A percentile compares a stretch with the other conserved stretches of the same genome.
phyloP scores from a whole-genome alignment of 257 asterid species.

The Leptodermis oblonga region DNA sequence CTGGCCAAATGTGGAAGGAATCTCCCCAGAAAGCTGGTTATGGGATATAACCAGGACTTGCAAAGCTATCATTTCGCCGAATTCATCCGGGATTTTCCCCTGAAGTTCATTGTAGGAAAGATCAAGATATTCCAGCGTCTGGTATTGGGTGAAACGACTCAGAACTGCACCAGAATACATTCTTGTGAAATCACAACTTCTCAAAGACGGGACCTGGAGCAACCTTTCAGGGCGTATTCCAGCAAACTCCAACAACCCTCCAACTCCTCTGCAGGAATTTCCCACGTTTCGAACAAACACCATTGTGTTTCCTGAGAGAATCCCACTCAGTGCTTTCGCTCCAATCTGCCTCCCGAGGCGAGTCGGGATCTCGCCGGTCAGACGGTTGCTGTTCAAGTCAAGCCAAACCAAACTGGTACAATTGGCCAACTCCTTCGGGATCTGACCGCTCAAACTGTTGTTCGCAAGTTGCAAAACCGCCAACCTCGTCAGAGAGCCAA shows the following conservation, averaged over 20 bases:
- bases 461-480: conserved; percentile 87
- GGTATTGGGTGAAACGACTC: conserved; percentile 75
- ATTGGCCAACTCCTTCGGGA: conserved; percentile 61
- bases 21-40: conserved; percentile 83
- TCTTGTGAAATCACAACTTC: conserved; percentile 78
- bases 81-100: conserved; percentile 81
- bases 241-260: conserved; percentile 81
- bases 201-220: conserved; percentile 66
- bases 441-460: conserved; percentile 71
- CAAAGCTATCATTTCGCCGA: conserved; percentile 87
- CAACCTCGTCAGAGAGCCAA: conserved; percentile 55
- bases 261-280: conserved; percentile 88
- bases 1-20: conserved; percentile 69
- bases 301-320: conserved; percentile 77
- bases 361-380: conserved; percentile 80
- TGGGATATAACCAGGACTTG: conserved; percentile 83
- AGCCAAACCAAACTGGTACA: conserved; percentile 89
- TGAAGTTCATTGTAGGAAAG: conserved; percentile 79
- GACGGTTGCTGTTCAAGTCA: conserved; percentile 64
- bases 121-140: conserved; percentile 86
- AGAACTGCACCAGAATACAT: conserved; percentile 82
- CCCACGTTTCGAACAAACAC: conserved; percentile 87
- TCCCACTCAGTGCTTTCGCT: conserved; percentile 72
- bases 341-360: conserved; percentile 80
- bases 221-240: conserved; percentile 85